phyloP scores from a whole-genome alignment of 1,139 yeast species.

The Taiozyma sp. region DNA sequence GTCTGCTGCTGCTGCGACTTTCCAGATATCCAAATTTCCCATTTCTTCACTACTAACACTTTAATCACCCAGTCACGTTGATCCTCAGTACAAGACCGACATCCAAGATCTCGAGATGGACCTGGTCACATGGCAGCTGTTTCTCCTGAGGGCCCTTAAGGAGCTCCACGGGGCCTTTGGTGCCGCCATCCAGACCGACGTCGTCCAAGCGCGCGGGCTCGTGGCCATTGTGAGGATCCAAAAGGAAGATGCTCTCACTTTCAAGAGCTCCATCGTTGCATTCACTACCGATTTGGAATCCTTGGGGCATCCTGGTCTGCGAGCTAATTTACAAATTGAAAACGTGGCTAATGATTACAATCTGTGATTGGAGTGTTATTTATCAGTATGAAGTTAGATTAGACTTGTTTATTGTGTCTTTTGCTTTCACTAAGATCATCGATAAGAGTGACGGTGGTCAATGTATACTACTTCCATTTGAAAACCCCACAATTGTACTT shows the following conservation, averaged over 20 bases:
- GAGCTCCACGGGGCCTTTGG: constrained; percentile 36
- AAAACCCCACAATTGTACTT: constrained; percentile 34
- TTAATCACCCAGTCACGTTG: constrained; percentile 3
- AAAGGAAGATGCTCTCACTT: constrained; percentile 24
- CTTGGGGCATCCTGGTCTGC: constrained; percentile 24
- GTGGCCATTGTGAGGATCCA: constrained; percentile 25
- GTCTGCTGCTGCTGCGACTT: not conserved
- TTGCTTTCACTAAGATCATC: not conserved
- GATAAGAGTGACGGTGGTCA: too few relatives aligned
- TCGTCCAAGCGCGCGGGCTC: constrained; percentile 23
- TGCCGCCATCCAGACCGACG: constrained; percentile 28
- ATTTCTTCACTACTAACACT: not conserved
- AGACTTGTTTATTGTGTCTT: not conserved
- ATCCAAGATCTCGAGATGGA: constrained; percentile 25
- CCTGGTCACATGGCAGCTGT: constrained; percentile 33
- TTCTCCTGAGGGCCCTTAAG: constrained; percentile 28
- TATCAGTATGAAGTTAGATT: not conserved
- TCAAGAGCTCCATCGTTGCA: constrained; percentile 27
- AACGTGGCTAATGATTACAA: constrained; percentile 7
- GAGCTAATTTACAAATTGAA: constrained; percentile 17
- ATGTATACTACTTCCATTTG: constrained; percentile 28
- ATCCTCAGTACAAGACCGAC: constrained; percentile 11
- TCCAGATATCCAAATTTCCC: not conserved
- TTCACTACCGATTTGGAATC: constrained; percentile 24
- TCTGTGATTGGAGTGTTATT: not conserved